Evolutionary conservation across 2,329 filamentous ascomycete genomes (phyloP), one percentile per base, ranked within the genome.

Genomic region (Fusarium nisikadoi): DNA sequence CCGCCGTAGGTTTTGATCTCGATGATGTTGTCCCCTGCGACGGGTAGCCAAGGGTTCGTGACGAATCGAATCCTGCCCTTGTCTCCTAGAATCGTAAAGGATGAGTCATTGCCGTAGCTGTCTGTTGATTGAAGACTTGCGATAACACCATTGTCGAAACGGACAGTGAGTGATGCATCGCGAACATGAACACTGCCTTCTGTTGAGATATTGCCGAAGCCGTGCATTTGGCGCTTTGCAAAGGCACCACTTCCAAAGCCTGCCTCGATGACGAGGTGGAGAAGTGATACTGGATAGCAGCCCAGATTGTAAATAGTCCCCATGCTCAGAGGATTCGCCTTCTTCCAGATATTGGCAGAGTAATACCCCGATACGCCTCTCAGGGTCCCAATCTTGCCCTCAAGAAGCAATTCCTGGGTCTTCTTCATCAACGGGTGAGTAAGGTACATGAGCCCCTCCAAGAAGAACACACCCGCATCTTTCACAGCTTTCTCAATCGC

Each of bases 301-400:
- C 63, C 63, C 2, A 66, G 23, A 0, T 66, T 66, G 16, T 66
- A 66, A 1, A 66, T 65, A 1, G 63, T 66, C 0, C 63, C 63
- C 61, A 65, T 66, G 20, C 61, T 65, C 5, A 65, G 38, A 3
- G 63, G 63, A 4, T 66, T 66, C 31, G 52, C 63, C 4, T 65
- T 66, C 27, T 66, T 66, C 50, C 61, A 66, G 27, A 66, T 65
- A 20, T 66, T 66, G 0, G 50, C 61, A 10, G 63, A 65, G 27
- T 66, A 66, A n/a, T 66, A 65, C 2, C 63, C 63, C 6, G 61
- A 59, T 1, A 59, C 23, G 10, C 63, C 62, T 12, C 11, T 39
- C 12, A 66, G 33, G 2, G 33, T 42, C 19, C 63, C 63, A 35
- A 65, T 59, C 17, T 29, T 45, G 0, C 33, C 61, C 10, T 66